Percentiles rank a stretch among this genome's conserved stretches.
Conservation (phyloP, 345 rosid genomes). For the Lepidium didymum region DNA sequence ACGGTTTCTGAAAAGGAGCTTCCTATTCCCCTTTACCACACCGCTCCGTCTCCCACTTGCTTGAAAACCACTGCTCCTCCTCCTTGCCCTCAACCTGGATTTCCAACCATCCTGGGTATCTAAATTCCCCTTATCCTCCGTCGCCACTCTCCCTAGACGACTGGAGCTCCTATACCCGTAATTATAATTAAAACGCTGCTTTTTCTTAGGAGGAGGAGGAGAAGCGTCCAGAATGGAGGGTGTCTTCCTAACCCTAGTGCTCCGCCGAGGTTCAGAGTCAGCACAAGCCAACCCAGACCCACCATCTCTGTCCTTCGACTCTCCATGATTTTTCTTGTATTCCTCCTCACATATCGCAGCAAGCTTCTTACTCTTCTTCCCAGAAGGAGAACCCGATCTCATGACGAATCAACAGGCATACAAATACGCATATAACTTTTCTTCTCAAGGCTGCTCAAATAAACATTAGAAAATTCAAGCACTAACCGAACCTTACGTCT, state of each 20-base stretch:
- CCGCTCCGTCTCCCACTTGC: constrained; percentile 28
- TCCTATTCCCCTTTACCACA: constrained; percentile 38
- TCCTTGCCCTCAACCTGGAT: constrained; percentile 53
- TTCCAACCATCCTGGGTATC: constrained; percentile 54
- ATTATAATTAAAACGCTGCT: constrained; percentile 34
- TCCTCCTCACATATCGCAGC: constrained; percentile 73
- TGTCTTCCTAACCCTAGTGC: constrained; percentile 61
- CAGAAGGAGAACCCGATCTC: constrained; percentile 61
- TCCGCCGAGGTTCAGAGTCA: constrained; percentile 59
- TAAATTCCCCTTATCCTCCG: constrained; percentile 34
- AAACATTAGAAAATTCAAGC: not conserved
- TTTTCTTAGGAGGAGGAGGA: constrained; percentile 62
- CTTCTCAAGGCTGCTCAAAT: constrained; percentile 1
- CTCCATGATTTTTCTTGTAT: constrained; percentile 65
- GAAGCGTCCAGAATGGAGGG: constrained; percentile 75
- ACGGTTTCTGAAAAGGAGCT: constrained; percentile 40
- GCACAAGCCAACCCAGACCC: constrained; percentile 21
- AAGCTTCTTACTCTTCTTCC: constrained; percentile 80
- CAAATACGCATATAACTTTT: not conserved
- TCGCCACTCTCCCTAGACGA: constrained; percentile 8
- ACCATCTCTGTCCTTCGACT: constrained; percentile 28
- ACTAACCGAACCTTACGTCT: not conserved
- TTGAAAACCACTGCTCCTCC: constrained; percentile 24
- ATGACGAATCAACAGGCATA: constrained; percentile 33
- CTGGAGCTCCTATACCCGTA: constrained; percentile 15